Percentiles rank a stretch among this genome's conserved stretches.
Evolutionary conservation across 1,284 basidiomycete genomes (phyloP).

Genomic region (Fomes fomentarius): DNA sequence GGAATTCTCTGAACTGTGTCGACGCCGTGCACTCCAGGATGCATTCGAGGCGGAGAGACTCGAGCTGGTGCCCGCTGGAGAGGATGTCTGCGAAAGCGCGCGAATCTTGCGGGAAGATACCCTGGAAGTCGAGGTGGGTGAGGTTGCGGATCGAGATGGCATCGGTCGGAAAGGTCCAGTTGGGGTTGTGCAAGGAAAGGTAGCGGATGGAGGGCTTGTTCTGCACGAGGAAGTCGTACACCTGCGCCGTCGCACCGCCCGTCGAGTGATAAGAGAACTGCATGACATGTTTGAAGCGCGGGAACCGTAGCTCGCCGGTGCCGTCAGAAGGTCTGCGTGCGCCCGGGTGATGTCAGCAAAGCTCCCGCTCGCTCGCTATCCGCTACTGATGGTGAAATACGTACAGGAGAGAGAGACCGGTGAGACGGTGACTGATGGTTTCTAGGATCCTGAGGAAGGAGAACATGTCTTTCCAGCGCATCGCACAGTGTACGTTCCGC

Average conservation of each 20-base stretch:
- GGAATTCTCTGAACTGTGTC: conserved; percentile 49
- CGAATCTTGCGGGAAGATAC: conserved; percentile 52
- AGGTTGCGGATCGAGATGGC: conserved; percentile 62
- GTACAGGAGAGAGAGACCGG: conserved; percentile 57
- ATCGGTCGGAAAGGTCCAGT: conserved; percentile 59
- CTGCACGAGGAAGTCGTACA: conserved; percentile 53
- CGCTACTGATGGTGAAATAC: too few species aligned
- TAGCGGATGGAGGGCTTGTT: conserved; percentile 58
- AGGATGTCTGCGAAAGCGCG: conserved; percentile 62
- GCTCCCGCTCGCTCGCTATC: too few species aligned
- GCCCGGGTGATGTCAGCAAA: neutral
- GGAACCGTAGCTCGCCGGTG: conserved; percentile 53
- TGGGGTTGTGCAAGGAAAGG: conserved; percentile 54
- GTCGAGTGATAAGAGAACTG: conserved; percentile 56
- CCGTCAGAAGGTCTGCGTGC: conserved; percentile 50
- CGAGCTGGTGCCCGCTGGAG: conserved; percentile 60
- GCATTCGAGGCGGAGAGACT: conserved; percentile 58
- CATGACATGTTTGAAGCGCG: conserved; percentile 59
- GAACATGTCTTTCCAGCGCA: conserved; percentile 54
- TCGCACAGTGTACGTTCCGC: conserved; percentile 62
- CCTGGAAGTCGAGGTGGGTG: conserved; percentile 62
- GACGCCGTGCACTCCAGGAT: conserved; percentile 53
- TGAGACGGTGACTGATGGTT: conserved; percentile 50
- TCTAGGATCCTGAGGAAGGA: conserved; percentile 57
- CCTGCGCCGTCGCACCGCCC: conserved; percentile 40